phyloP scores from a whole-genome alignment of 768 basidiomycete species.

The Serpula lacrymans region DNA sequence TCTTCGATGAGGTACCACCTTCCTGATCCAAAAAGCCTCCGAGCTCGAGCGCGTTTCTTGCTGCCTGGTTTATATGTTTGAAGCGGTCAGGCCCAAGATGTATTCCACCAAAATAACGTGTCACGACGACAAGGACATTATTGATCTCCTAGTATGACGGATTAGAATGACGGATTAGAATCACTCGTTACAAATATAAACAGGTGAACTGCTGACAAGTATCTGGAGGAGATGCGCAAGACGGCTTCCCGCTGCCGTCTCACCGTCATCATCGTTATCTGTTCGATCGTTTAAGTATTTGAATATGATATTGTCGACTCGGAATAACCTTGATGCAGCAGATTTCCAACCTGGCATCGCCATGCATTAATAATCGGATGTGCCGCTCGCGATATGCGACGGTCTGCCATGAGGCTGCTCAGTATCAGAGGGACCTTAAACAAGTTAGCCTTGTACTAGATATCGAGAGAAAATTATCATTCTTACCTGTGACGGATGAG shows the following conservation, averaged over 20 bases:
- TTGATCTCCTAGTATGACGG: constrained; percentile 56
- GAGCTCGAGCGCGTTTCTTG: constrained; percentile 82
- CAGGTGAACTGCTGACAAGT: constrained; percentile 46
- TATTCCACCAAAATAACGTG: constrained; percentile 91
- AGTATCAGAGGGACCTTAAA: constrained; percentile 65
- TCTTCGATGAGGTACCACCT: no score
- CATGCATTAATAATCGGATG: constrained; percentile 83
- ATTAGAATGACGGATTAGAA: background rate
- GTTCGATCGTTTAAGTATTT: background rate
- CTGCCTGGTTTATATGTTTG: constrained; percentile 95
- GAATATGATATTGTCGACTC: constrained; percentile 5
- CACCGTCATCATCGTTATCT: constrained; percentile 97
- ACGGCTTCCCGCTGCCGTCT: constrained; percentile 88
- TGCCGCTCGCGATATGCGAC: constrained; percentile 68
- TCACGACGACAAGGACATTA: constrained; percentile 87
- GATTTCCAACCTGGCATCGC: constrained; percentile 64
- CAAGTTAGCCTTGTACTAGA: constrained; percentile 3
- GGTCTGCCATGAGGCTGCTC: constrained; percentile 64
- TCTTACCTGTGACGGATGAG: constrained; percentile 69
- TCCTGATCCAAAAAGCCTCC: constrained; percentile 77
- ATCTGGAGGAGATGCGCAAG: constrained; percentile 90
- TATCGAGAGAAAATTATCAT: constrained; percentile 17
- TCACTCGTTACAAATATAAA: background rate
- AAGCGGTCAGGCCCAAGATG: constrained; percentile 87
- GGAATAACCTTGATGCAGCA: constrained; percentile 68